Evolutionary conservation across 2,329 filamentous ascomycete species (phyloP), one percentile per base, ranked within the genome.

Genomic region (Pyricularia pennisetigena): DNA sequence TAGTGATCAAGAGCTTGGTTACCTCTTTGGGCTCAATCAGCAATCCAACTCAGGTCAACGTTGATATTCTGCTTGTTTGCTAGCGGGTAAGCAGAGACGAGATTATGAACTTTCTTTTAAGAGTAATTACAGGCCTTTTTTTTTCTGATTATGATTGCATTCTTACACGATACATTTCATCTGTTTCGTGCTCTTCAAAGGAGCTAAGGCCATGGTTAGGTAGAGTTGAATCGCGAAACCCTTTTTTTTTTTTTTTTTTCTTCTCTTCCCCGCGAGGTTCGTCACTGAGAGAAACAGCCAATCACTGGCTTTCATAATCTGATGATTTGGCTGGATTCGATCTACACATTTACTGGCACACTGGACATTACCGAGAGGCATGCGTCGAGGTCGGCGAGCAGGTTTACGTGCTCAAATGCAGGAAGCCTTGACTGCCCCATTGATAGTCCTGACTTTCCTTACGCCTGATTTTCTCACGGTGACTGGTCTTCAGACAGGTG

Each of bases 1-100:
- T 14, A 86, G 84, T 68, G 79, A 84, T 1, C 81, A 81, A 41
- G 91, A 96, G 73, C 82, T 96, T 64, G 86, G 83, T 59, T 93
- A 86, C 73, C 81, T 96, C 69, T 92, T 94, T 74, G 86, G 72
- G 23, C 69, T 73, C 61, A 54, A 29, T 12, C 32, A 49, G 10
- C 24, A 63, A 64, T n/a, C 59, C 59, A 8, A 12, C 6, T 24
- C 26, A 7, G 24, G 59, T 28, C 6, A 12, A 28, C 24, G 59
- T 26, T 16, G 4, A 26, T 16, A 1, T 10, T 61, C 14, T 16
- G 14, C 26, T 14, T 10, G 23, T 61, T 61, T 26, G 57, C 57
- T 4, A 24, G 23, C 10, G 8, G 6, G 57, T 16, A 49, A 49
- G 5, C 41, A 49, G 1, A n/a, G 35, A n/a, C 16, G 41, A 49